Percentiles rank a stretch among this genome's conserved stretches.
phyloP scores from a whole-genome alignment of 106 monocot genomes.

The Dactylorhiza incarnata region DNA sequence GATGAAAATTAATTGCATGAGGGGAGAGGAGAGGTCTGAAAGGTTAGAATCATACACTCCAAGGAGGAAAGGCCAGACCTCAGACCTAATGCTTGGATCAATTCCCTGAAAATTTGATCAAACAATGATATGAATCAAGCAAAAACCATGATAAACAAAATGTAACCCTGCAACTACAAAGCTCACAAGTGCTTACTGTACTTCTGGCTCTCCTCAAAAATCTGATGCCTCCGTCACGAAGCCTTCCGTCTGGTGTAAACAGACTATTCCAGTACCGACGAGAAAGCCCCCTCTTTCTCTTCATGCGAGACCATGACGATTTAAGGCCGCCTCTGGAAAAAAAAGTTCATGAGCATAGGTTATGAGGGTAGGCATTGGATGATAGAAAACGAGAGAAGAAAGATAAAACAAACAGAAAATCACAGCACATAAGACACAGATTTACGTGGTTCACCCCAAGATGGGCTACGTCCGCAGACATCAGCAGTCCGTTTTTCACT shows the following conservation, averaged over 20 bases:
- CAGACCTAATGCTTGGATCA: constrained; percentile 57
- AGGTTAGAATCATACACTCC: constrained; percentile 53
- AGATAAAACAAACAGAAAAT: too few species aligned
- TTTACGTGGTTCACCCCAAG: too few species aligned
- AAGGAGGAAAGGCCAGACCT: constrained; percentile 81
- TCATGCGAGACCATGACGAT: constrained; percentile 54
- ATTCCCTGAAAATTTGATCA: constrained; percentile 34
- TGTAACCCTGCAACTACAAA: neutral
- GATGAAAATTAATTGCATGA: too few species aligned
- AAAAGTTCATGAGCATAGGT: neutral
- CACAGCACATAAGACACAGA: too few species aligned
- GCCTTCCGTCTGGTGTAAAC: constrained; percentile 45
- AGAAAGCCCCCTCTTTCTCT: constrained; percentile 50
- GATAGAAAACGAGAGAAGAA: too few species aligned
- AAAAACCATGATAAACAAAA: neutral
- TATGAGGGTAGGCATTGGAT: neutral
- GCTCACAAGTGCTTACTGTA: constrained; percentile 27
- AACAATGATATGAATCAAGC: neutral
- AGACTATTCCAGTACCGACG: constrained; percentile 37
- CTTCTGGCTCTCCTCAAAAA: constrained; percentile 61
- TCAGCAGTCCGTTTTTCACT: too few species aligned
- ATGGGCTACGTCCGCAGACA: too few species aligned
- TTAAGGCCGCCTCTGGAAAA: constrained; percentile 45
- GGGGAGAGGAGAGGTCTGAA: too few species aligned
- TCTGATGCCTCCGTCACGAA: constrained; percentile 54